Percentiles rank a stretch among this genome's conserved stretches.
Evolutionary conservation across 1,284 basidiomycete genomes (phyloP).

Genomic region (Prillingera fragicola): DNA sequence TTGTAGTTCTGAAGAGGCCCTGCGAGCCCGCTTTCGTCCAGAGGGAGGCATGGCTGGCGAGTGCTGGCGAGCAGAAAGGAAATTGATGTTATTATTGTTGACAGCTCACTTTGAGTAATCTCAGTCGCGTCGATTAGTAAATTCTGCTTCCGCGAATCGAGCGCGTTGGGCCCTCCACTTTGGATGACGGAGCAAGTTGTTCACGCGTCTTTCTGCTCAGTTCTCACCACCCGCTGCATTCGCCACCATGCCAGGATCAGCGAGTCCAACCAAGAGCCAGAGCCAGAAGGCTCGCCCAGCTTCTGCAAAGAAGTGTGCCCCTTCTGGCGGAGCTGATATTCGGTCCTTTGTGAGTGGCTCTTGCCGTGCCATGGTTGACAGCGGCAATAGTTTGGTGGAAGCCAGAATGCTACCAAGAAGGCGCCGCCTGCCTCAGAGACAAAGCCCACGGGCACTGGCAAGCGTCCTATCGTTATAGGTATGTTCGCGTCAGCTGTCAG

Average conservation of each 20-base stretch:
- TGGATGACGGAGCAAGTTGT: conserved; percentile 18
- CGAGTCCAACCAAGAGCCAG: conserved; percentile 16
- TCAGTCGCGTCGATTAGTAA: background rate
- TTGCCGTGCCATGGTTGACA: background rate
- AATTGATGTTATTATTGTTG: background rate
- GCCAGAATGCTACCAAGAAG: conserved; percentile 30
- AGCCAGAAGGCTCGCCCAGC: conserved; percentile 6
- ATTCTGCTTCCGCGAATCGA: conserved; percentile 7
- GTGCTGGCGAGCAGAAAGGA: background rate
- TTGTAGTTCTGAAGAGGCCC: conserved; percentile 5
- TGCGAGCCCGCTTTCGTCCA: conserved; percentile 1
- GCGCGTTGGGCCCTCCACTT: conserved; percentile 3
- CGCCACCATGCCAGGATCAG: conserved; percentile 8
- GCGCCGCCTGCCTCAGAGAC: too few species aligned
- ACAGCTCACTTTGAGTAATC: conserved; percentile 1
- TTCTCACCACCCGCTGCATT: background rate
- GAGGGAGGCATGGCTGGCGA: conserved; percentile 1
- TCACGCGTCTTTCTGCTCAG: conserved; percentile 7
- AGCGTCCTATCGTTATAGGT: conserved; percentile 12
- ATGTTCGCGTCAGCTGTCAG: background rate
- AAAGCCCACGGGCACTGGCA: conserved; percentile 1
- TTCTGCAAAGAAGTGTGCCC: conserved; percentile 5
- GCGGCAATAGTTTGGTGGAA: conserved; percentile 11
- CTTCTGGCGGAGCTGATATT: conserved; percentile 21
- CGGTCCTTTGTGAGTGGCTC: conserved; percentile 24